Evolutionary conservation across 805 yeast species (phyloP).

Genomic region (Myxozyma kluyveri): DNA sequence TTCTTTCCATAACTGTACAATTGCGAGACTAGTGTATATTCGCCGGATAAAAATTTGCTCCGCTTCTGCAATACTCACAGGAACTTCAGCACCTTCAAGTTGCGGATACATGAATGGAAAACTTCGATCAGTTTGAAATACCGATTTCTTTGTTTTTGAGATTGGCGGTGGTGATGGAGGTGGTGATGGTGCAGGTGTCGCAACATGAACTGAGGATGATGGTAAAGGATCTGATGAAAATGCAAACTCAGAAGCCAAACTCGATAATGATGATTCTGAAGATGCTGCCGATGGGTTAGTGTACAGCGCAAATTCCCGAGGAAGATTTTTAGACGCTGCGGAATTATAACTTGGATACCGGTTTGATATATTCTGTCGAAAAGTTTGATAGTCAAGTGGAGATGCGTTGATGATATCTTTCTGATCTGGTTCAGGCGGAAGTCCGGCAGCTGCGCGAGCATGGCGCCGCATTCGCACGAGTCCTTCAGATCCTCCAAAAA

Average conservation of each 20-base stretch:
- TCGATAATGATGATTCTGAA: constrained; percentile 47
- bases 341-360: constrained; percentile 71
- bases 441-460: constrained; percentile 25
- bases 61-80: constrained; percentile 78
- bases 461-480: constrained; percentile 12
- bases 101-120: constrained; percentile 65
- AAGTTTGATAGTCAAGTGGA: constrained; percentile 81
- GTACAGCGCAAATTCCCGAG: constrained; percentile 42
- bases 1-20: constrained; percentile 68
- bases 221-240: constrained; percentile 48
- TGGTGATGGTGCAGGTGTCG: constrained; percentile 89
- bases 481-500: constrained; percentile 15
- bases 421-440: constrained; percentile 10
- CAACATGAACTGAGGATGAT: constrained; percentile 61
- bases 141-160: constrained; percentile 32
- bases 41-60: constrained; percentile 61
- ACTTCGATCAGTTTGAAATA: constrained; percentile 63
- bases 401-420: constrained; percentile 51
- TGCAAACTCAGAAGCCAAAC: constrained; percentile 39
- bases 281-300: constrained; percentile 43
- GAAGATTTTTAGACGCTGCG: constrained; percentile 43
- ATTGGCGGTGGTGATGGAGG: constrained; percentile 50
- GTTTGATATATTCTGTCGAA: constrained; percentile 67
- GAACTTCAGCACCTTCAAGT: constrained; percentile 47
- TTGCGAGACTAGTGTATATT: constrained; percentile 63